phyloP scores from a whole-genome alignment of 805 yeast genomes.

The Kurtzmaniella fragi region DNA sequence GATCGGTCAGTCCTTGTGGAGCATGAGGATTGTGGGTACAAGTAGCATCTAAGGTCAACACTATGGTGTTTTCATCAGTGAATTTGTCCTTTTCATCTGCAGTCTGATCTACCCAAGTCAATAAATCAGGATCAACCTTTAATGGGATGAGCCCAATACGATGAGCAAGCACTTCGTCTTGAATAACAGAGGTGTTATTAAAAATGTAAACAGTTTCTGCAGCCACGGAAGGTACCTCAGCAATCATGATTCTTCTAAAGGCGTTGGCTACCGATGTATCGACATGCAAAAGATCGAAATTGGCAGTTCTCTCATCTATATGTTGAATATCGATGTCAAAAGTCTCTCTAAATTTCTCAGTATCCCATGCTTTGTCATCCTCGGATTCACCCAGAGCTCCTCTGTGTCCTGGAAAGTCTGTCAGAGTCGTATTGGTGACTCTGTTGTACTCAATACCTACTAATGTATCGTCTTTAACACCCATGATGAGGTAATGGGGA shows the following conservation, averaged over 20 bases:
- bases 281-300: conserved; percentile 79
- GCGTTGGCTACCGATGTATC: conserved; percentile 96
- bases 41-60: conserved; percentile 70
- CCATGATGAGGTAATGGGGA: conserved; percentile 11
- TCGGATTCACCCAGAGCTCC: conserved; percentile 21
- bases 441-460: conserved; percentile 88
- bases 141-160: conserved; percentile 91
- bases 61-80: conserved; percentile 87
- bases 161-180: conserved; percentile 95
- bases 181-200: conserved; percentile 94
- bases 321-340: conserved; percentile 66
- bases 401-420: conserved; percentile 88
- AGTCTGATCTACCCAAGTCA: conserved; percentile 73
- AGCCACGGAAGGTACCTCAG: conserved; percentile 95
- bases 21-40: conserved; percentile 88
- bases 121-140: conserved; percentile 82
- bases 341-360: conserved; percentile 67
- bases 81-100: conserved; percentile 61
- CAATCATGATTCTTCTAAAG: conserved; percentile 91
- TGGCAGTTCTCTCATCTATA: conserved; percentile 64
- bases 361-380: conserved; percentile 73
- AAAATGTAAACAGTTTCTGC: conserved; percentile 86
- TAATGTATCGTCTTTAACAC: conserved; percentile 39
- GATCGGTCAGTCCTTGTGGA: conserved; percentile 70
- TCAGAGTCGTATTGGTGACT: conserved; percentile 82